phyloP scores from a whole-genome alignment of 1,284 basidiomycete species.

The Puccinia hordei region DNA sequence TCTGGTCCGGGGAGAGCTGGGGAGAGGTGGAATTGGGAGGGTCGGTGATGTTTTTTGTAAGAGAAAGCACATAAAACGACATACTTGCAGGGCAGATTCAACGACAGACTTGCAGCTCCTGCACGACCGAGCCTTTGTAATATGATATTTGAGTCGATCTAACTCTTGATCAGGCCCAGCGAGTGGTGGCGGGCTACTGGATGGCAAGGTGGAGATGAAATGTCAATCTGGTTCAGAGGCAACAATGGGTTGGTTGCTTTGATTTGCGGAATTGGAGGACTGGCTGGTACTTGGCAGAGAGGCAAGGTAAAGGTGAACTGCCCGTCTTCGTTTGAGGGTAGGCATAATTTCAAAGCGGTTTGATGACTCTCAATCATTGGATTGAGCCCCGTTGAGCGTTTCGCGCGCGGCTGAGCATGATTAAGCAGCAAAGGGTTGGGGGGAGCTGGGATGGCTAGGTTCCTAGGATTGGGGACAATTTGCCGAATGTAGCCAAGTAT shows the following conservation, averaged over 20 bases:
- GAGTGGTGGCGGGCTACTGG: background rate
- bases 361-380: background rate
- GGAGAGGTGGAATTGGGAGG: no score
- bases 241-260: no score
- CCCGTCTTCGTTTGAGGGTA: no score
- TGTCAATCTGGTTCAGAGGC: background rate
- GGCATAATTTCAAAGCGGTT: background rate
- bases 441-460: background rate
- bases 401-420: background rate
- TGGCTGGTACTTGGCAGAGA: no score
- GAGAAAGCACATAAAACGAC: no score
- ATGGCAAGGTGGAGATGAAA: constrained; percentile 22
- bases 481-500: background rate
- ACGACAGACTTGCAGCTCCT: no score
- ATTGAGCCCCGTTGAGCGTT: background rate
- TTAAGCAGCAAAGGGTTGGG: constrained; percentile 1
- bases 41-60: no score
- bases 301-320: no score
- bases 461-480: background rate
- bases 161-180: constrained; percentile 20
- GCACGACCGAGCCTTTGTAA: background rate
- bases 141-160: background rate
- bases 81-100: no score
- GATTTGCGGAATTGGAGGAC: no score
- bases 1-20: no score